Percentiles rank a stretch among this genome's conserved stretches.
Evolutionary conservation across 2,329 filamentous ascomycete species (phyloP).

Genomic region (Stagonosporopsis cucurbitacearum): DNA sequence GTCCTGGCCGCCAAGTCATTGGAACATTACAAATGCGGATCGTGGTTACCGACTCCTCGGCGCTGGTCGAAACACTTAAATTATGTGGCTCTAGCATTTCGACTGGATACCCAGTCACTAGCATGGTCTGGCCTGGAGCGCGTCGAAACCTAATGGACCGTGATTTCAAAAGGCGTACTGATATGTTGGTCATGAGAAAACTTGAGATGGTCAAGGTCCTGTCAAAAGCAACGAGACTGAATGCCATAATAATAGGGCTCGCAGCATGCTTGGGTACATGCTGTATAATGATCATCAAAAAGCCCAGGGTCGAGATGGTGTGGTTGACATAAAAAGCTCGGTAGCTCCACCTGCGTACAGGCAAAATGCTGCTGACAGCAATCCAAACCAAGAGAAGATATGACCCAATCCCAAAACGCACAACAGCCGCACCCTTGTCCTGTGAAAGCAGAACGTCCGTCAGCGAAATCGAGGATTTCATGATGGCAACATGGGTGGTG

Average conservation of each 20-base stretch:
- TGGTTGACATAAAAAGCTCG: constrained; percentile 38
- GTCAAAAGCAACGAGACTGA: constrained; percentile 26
- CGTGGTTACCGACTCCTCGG: constrained; percentile 24
- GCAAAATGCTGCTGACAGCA: constrained; percentile 28
- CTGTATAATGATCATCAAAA: constrained; percentile 29
- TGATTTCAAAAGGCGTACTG: constrained; percentile 17
- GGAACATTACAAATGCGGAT: constrained; percentile 34
- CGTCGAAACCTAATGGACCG: constrained; percentile 16
- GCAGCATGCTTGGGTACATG: constrained; percentile 37
- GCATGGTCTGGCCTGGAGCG: constrained; percentile 16
- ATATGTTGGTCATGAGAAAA: constrained; percentile 30
- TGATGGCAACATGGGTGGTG: constrained; percentile 34
- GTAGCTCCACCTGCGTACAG: constrained; percentile 34
- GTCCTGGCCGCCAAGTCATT: constrained; percentile 37
- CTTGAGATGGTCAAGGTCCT: constrained; percentile 11
- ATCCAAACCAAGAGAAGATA: constrained; percentile 36
- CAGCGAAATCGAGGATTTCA: constrained; percentile 33
- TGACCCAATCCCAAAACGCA: constrained; percentile 35
- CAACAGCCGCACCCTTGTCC: constrained; percentile 27
- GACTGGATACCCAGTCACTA: constrained; percentile 31
- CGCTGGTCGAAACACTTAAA: constrained; percentile 8
- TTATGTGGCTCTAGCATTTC: constrained; percentile 28
- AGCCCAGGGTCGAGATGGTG: constrained; percentile 29
- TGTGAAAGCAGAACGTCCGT: constrained; percentile 28
- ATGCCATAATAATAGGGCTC: constrained; percentile 28